phyloP scores from a whole-genome alignment of 176 grass and related monocot species.

The Oryza longistaminata region DNA sequence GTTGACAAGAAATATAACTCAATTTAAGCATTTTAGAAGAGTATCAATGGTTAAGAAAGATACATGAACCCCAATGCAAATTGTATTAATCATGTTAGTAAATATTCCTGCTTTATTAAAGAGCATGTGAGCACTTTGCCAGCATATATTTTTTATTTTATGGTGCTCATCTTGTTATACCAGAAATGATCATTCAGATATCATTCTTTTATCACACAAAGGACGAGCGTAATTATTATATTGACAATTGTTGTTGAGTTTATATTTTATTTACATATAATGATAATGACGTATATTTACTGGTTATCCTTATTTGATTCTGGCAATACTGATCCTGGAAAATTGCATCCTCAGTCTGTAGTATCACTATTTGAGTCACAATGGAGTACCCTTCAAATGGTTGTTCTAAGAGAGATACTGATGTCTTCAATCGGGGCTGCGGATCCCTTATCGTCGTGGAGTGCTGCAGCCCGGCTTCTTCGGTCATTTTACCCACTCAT shows the following conservation, averaged over 20 bases:
- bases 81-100: neutral
- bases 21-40: neutral
- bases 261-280: constrained; percentile 27
- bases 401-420: constrained; percentile 93
- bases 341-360: constrained; percentile 64
- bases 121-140: neutral
- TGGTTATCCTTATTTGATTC: constrained; percentile 28
- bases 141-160: neutral
- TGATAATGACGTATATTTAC: neutral
- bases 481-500: constrained; percentile 98
- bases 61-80: neutral
- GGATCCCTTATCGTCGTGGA: constrained; percentile 92
- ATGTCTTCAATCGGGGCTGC: constrained; percentile 93
- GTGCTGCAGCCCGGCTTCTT: constrained; percentile 91
- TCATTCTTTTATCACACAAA: constrained; percentile 20
- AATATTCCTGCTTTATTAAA: neutral
- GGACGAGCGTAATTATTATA: neutral
- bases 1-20: neutral
- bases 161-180: neutral
- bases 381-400: constrained; percentile 98
- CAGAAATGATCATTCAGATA: neutral
- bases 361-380: constrained; percentile 88
- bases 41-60: constrained; percentile 1
- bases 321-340: constrained; percentile 56
- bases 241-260: neutral